Evolutionary conservation across 2,329 filamentous ascomycete genomes (phyloP), one percentile per base, ranked within the genome.

Genomic region (Trichoderma sp.): DNA sequence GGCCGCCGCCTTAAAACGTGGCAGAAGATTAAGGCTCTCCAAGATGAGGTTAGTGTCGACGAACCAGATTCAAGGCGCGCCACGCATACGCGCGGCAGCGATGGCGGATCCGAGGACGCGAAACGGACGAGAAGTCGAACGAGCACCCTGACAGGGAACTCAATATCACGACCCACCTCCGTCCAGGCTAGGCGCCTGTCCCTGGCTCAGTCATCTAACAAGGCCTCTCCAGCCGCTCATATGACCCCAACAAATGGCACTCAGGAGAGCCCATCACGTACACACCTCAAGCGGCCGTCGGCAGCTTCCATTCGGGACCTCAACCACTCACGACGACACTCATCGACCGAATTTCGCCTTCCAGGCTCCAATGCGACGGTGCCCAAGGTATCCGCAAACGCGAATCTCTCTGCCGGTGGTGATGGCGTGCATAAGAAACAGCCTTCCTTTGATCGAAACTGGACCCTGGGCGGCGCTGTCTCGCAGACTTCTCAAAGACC

Each of bases 1-100:
- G 96, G 96, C 9, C 90, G 94, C 75, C 90, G 96, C 77, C 85
- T 98, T 77, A 97, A 97, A 83, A 98, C 95, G 2, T 98, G 96
- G 96, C 95, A 98, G 84, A 98, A 97, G 84, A 95, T 98, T 83
- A 97, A 97, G 84, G 88, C 91, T 4, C 89, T 98, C 77, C 96
- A 98, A 82, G 94, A 97, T 80, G 95, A 98, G 83, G 92, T 97
- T 59, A 93, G 90, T 77, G 89, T 89, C 62, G 79, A 79, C 62
- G 84, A 83, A 8, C 75, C 81, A 18, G 77, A 84, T 31, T 86
- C 85, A 12, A 86, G 88, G 75, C 86, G 89, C 69, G 89, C 87
- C 64, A 91, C 89, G 1, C 86, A 87, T 75, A 88, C 86, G 2
- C 90, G 90, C 81, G 89, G 87, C 64, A 91, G 89, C 80, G 91